Conservation (phyloP, 2,329 filamentous ascomycete genomes). For the Scedosporium aurantiacum region DNA sequence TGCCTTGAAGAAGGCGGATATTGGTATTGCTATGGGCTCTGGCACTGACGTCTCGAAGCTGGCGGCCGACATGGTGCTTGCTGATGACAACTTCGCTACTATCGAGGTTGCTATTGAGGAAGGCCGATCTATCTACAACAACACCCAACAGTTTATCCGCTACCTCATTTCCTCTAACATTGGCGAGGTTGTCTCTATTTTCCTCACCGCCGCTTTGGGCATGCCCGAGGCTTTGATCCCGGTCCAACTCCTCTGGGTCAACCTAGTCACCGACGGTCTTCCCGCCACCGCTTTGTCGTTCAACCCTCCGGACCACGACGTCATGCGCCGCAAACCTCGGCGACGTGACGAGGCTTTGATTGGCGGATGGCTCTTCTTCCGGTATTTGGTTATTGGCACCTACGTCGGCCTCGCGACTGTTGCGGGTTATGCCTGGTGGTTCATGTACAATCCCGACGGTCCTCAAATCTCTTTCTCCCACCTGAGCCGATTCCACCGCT, state of each 20-base stretch:
- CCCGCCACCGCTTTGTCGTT: constrained; percentile 94
- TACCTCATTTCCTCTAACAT: constrained; percentile 99
- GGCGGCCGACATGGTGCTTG: constrained; percentile 95
- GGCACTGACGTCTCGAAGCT: constrained; percentile 95
- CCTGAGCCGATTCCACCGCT: constrained; percentile 86
- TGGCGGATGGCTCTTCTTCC: constrained; percentile 91
- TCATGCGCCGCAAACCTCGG: constrained; percentile 86
- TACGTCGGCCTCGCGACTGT: constrained; percentile 95
- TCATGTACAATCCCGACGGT: constrained; percentile 86
- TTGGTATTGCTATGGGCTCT: constrained; percentile 97
- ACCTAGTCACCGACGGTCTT: constrained; percentile 92
- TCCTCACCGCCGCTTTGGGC: constrained; percentile 87
- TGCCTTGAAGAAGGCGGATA: constrained; percentile 95
- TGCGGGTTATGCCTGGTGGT: constrained; percentile 99
- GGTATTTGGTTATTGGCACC: constrained; percentile 89
- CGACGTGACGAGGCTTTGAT: constrained; percentile 91
- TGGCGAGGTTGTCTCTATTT: constrained; percentile 97
- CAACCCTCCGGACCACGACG: constrained; percentile 96
- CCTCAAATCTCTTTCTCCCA: constrained; percentile 89
- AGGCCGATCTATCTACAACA: constrained; percentile 97
- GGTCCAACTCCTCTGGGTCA: constrained; percentile 97
- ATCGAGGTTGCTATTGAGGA: constrained; percentile 95
- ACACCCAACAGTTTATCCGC: constrained; percentile 98
- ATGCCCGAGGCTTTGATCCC: constrained; percentile 97
- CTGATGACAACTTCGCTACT: constrained; percentile 97